phyloP scores from a whole-genome alignment of 306 rosid genomes.

The Begonia loranthoides region DNA sequence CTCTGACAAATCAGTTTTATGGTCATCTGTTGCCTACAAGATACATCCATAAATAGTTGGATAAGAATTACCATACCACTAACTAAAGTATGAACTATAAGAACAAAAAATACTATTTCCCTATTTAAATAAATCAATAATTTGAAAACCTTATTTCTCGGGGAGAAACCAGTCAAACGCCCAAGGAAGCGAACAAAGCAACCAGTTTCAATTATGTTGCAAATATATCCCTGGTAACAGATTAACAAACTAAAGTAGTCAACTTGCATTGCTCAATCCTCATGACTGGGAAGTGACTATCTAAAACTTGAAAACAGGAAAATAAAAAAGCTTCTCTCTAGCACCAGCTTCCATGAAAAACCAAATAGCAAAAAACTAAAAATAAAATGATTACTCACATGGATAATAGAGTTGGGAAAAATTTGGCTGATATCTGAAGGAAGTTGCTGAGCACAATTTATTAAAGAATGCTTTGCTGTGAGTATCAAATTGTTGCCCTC shows the following conservation, averaged over 20 bases:
- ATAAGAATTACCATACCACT: conserved; percentile 1
- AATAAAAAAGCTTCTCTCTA: not conserved
- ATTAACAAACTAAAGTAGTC: conserved; percentile 5
- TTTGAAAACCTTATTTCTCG: conserved; percentile 49
- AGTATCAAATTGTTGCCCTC: conserved; percentile 54
- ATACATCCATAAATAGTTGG: conserved; percentile 4
- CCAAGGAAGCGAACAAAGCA: conserved; percentile 96
- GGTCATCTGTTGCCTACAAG: conserved; percentile 60
- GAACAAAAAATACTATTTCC: too few relatives aligned
- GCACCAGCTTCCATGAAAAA: not conserved
- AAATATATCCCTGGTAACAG: conserved; percentile 64
- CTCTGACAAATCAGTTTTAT: conserved; percentile 47
- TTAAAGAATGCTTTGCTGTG: conserved; percentile 71
- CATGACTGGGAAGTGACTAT: not conserved
- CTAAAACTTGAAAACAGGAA: conserved; percentile 1
- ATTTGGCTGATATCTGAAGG: conserved; percentile 65
- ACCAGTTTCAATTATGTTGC: conserved; percentile 77
- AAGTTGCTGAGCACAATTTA: conserved; percentile 49
- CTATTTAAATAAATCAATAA: conserved; percentile 1
- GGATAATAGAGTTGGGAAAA: conserved; percentile 53
- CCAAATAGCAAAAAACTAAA: not conserved
- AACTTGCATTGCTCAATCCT: too few relatives aligned
- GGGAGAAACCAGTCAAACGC: conserved; percentile 80
- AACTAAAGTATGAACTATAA: not conserved
- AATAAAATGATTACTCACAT: conserved; percentile 32